Evolutionary conservation across 2,329 filamentous ascomycete species (phyloP).

Genomic region (Colletotrichum tabaci): DNA sequence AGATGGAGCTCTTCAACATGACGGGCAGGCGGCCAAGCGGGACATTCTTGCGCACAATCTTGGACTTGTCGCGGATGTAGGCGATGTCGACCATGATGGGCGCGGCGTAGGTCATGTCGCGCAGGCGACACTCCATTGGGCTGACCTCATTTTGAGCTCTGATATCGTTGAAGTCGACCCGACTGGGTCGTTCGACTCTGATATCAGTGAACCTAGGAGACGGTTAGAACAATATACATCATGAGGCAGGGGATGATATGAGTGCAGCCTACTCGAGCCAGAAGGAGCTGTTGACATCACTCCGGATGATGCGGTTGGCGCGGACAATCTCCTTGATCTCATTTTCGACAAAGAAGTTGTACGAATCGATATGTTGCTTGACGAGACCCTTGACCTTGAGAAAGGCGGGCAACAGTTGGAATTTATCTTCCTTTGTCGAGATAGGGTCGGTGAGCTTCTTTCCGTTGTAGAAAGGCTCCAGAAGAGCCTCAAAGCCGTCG

Average conservation of each 20-base stretch:
- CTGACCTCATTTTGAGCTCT: slow-evolving; percentile 83
- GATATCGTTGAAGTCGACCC: slow-evolving; percentile 81
- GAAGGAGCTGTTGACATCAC: slow-evolving; percentile 93
- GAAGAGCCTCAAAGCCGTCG: slow-evolving; percentile 76
- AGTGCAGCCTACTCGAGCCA: slow-evolving; percentile 76
- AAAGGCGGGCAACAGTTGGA: slow-evolving; percentile 97
- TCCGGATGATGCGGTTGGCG: slow-evolving; percentile 89
- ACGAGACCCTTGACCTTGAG: slow-evolving; percentile 97
- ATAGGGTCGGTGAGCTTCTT: slow-evolving; percentile 77
- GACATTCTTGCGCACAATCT: slow-evolving; percentile 81
- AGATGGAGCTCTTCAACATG: slow-evolving; percentile 97
- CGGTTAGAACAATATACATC: slow-evolving; percentile 6
- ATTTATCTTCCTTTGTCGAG: slow-evolving; percentile 85
- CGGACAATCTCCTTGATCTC: slow-evolving; percentile 97
- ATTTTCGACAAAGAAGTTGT: slow-evolving; percentile 97
- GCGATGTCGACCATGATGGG: slow-evolving; percentile 94
- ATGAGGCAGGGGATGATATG: not conserved
- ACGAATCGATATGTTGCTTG: slow-evolving; percentile 98
- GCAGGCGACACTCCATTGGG: slow-evolving; percentile 94
- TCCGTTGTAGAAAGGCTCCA: slow-evolving; percentile 78
- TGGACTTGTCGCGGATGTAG: slow-evolving; percentile 86
- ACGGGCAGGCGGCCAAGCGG: slow-evolving; percentile 93
- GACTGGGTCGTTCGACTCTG: slow-evolving; percentile 85
- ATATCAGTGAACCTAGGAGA: slow-evolving; percentile 81
- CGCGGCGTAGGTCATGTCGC: slow-evolving; percentile 98